These are phyloP conservation scores for Polymyxa betae DNA, from an alignment of 208 protist species.

Conservation along the genomic window DNA sequence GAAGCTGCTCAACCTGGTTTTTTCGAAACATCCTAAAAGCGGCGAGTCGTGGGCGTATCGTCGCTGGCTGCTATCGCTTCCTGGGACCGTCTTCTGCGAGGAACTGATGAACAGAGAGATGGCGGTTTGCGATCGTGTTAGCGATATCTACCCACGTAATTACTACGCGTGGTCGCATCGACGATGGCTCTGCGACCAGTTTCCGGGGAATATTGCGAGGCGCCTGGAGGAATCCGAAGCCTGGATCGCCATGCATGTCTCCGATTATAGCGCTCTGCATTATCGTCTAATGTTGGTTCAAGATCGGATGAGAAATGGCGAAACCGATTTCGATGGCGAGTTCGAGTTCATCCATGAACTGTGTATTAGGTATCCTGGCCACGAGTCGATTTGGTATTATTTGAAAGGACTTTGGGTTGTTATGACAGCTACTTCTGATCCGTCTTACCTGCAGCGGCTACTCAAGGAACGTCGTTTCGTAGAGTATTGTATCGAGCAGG, in stretches of 20 bases:
- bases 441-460: background rate
- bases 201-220: background rate
- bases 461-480: background rate
- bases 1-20: background rate
- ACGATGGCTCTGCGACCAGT: conserved; percentile 4
- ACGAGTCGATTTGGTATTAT: conserved; percentile 5
- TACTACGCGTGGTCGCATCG: conserved; percentile 28
- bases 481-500: background rate
- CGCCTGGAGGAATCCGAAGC: background rate
- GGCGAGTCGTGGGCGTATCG: conserved; percentile 30
- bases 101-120: background rate
- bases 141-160: conserved; percentile 38
- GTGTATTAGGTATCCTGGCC: background rate
- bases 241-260: conserved; percentile 30
- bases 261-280: conserved; percentile 31
- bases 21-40: conserved; percentile 50
- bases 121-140: background rate
- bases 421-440: background rate
- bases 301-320: background rate
- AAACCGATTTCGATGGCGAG: background rate
- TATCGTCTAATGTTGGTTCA: background rate
- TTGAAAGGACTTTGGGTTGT: background rate
- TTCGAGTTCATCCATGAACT: conserved; percentile 27
- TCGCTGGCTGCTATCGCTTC: background rate
- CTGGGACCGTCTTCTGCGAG: background rate